Conservation (phyloP, 73 alveolate genomes). For the Paramecium pentaurelia region DNA sequence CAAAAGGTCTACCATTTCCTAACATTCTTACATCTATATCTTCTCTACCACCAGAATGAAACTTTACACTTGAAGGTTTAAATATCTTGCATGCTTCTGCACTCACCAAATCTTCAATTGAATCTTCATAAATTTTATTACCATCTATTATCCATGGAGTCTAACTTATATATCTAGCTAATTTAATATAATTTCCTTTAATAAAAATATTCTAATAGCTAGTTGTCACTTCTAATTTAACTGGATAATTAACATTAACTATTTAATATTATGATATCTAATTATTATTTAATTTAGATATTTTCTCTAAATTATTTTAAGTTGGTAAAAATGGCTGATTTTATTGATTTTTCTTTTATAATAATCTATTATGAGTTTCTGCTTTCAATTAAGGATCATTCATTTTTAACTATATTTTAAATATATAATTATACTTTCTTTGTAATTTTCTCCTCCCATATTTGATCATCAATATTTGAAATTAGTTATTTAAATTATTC, state of each 20-base stretch:
- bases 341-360: background rate
- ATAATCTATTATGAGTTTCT: slow-evolving; percentile 9
- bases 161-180: slow-evolving; percentile 88
- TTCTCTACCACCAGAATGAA: slow-evolving; percentile 93
- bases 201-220: slow-evolving; percentile 71
- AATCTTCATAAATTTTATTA: slow-evolving; percentile 37
- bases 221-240: slow-evolving; percentile 57
- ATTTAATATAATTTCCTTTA: slow-evolving; percentile 88
- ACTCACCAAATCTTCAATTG: slow-evolving; percentile 64
- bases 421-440: background rate
- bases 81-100: slow-evolving; percentile 45
- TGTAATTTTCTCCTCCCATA: slow-evolving; percentile 46
- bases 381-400: slow-evolving; percentile 49
- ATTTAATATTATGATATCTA: background rate
- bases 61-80: slow-evolving; percentile 51
- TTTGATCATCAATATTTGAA: background rate
- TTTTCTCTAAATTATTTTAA: slow-evolving; percentile 45
- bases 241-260: background rate
- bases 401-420: background rate
- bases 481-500: slow-evolving; percentile 29
- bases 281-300: background rate
- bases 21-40: slow-evolving; percentile 98
- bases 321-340: slow-evolving; percentile 20
- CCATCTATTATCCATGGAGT: slow-evolving; percentile 95
- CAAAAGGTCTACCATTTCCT: slow-evolving; percentile 96